Conservation (phyloP, 208 protist genomes). For the Acanthamoeba lugdunensis region DNA sequence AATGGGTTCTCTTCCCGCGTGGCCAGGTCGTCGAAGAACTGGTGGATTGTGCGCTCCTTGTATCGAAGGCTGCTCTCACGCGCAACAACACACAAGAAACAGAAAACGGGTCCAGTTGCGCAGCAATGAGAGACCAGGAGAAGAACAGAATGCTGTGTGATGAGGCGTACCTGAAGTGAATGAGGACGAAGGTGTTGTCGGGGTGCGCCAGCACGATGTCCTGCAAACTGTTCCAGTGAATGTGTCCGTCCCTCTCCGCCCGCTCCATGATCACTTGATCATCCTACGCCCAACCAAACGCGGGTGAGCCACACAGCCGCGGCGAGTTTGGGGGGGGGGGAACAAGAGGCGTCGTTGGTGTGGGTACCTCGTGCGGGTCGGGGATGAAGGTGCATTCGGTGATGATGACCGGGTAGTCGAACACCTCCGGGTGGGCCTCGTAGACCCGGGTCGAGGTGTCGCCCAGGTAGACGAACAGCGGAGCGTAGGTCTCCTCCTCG, state of each 20-base stretch:
- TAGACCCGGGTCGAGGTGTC: background rate
- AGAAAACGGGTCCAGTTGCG: too few species aligned
- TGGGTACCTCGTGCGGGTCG: background rate
- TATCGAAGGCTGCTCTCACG: background rate
- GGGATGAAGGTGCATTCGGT: conserved; percentile 64
- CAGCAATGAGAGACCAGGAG: background rate
- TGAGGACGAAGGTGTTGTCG: conserved; percentile 34
- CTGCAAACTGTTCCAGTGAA: conserved; percentile 45
- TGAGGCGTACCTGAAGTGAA: conserved; percentile 1
- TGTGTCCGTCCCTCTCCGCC: conserved; percentile 55
- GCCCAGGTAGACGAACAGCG: conserved; percentile 64
- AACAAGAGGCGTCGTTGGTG: too few species aligned
- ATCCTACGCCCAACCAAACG: background rate
- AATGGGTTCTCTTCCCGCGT: conserved; percentile 13
- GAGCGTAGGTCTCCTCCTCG: background rate
- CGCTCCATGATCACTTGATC: background rate
- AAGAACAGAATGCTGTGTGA: background rate
- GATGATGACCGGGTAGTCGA: conserved; percentile 69
- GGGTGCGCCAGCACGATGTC: conserved; percentile 42
- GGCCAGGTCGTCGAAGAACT: conserved; percentile 30
- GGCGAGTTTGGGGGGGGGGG: too few species aligned
- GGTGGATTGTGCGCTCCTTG: conserved; percentile 7
- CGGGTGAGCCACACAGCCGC: too few species aligned
- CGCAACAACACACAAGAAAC: too few species aligned
- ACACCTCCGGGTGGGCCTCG: conserved; percentile 34